phyloP scores from a whole-genome alignment of 768 basidiomycete species.

The Lyophyllum semitale region DNA sequence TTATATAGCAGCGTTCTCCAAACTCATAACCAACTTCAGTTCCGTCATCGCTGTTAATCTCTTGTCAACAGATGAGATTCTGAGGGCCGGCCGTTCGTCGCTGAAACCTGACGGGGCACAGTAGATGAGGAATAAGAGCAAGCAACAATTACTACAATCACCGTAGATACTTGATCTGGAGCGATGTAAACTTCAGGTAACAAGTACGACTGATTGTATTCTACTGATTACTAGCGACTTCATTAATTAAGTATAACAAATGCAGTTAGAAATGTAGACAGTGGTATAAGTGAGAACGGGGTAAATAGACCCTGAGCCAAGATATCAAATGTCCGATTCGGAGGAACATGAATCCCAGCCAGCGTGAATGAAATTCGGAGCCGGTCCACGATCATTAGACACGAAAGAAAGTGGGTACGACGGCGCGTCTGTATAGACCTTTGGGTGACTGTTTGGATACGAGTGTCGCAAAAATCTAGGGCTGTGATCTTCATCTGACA shows the following conservation, averaged over 20 bases:
- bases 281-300: neutral
- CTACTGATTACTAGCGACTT: conserved; percentile 1
- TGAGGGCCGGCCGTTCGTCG: conserved; percentile 86
- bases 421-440: conserved; percentile 6
- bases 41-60: conserved; percentile 95
- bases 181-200: too few species aligned
- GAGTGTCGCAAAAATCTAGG: conserved; percentile 15
- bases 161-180: neutral
- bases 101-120: conserved; percentile 76
- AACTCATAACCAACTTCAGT: conserved; percentile 41
- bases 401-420: conserved; percentile 41
- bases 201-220: conserved; percentile 1
- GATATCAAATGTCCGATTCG: conserved; percentile 15
- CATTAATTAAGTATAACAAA: neutral
- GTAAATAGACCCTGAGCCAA: neutral
- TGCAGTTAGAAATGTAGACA: neutral
- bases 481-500: conserved; percentile 16
- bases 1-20: neutral
- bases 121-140: conserved; percentile 23
- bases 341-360: conserved; percentile 57
- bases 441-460: conserved; percentile 14
- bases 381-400: conserved; percentile 38
- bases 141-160: neutral
- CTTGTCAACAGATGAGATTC: conserved; percentile 93
- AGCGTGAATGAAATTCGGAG: conserved; percentile 53